Conservation (phyloP, 108 stramenopile genomes). For the Skeletonema menzelii region DNA sequence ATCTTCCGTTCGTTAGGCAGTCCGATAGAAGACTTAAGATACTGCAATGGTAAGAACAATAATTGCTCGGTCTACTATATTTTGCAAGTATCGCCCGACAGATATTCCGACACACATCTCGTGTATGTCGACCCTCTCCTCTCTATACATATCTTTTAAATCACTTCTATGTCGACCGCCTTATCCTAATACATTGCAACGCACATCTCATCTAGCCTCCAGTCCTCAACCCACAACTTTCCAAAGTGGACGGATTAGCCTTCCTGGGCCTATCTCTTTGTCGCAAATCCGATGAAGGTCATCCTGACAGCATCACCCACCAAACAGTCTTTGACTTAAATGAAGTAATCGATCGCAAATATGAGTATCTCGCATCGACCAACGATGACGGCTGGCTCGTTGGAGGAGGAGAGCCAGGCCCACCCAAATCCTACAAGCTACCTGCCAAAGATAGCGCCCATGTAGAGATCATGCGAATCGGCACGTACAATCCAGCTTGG, state of each 20-base stretch:
- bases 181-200: not conserved
- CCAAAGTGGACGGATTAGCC: constrained; percentile 85
- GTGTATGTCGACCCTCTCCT: too few relatives aligned
- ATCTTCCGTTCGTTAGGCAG: too few relatives aligned
- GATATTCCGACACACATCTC: too few relatives aligned
- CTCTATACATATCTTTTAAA: not conserved
- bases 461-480: constrained; percentile 88
- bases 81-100: too few relatives aligned
- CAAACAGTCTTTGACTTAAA: constrained; percentile 85
- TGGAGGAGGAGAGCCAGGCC: constrained; percentile 88
- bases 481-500: constrained; percentile 81
- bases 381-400: constrained; percentile 93
- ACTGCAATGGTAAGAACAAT: too few relatives aligned
- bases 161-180: not conserved
- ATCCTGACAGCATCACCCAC: constrained; percentile 76
- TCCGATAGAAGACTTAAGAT: too few relatives aligned
- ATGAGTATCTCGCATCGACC: constrained; percentile 71
- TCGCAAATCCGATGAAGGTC: constrained; percentile 60
- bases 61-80: too few relatives aligned
- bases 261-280: constrained; percentile 83
- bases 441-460: constrained; percentile 83
- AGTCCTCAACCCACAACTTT: constrained; percentile 72
- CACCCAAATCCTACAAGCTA: constrained; percentile 77
- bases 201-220: constrained; percentile 56
- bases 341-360: constrained; percentile 64